These are phyloP conservation scores for Aphanomyces euteiches DNA, from an alignment of 352 stramenopile species.

Conservation along the genomic window DNA sequence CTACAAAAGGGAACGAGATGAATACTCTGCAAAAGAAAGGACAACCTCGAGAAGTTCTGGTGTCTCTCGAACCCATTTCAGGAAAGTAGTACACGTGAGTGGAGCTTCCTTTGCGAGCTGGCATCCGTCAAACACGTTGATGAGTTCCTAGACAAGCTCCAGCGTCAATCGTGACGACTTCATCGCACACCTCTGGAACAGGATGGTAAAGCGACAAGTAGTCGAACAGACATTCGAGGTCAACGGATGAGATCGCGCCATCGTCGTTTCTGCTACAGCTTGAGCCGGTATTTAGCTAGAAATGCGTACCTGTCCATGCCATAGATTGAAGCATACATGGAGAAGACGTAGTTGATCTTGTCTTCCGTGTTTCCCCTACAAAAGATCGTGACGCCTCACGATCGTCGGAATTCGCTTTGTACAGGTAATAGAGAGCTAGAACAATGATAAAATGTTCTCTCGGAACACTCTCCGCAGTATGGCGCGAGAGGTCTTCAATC, in stretches of 20 bases:
- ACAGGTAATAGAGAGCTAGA: slow-evolving; percentile 73
- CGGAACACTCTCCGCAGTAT: slow-evolving; percentile 52
- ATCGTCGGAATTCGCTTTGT: slow-evolving; percentile 29
- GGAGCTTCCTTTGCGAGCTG: slow-evolving; percentile 47
- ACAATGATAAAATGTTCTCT: slow-evolving; percentile 74
- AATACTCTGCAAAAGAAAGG: neutral
- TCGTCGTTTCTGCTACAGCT: slow-evolving; percentile 40
- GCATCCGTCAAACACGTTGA: slow-evolving; percentile 72
- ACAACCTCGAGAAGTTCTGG: slow-evolving; percentile 36
- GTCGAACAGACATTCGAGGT: slow-evolving; percentile 54
- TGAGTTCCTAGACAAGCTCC: slow-evolving; percentile 44
- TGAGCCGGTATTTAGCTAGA: too few species aligned
- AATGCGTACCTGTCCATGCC: slow-evolving; percentile 50
- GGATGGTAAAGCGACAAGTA: slow-evolving; percentile 58
- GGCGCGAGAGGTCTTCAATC: slow-evolving; percentile 60
- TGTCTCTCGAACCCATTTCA: slow-evolving; percentile 70
- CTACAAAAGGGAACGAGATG: neutral
- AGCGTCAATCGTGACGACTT: neutral
- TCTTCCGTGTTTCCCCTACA: slow-evolving; percentile 80
- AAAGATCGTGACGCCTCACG: slow-evolving; percentile 14
- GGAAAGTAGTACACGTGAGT: slow-evolving; percentile 61
- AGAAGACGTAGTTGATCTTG: slow-evolving; percentile 84
- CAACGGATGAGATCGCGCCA: slow-evolving; percentile 68
- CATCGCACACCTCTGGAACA: slow-evolving; percentile 50
- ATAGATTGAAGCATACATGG: slow-evolving; percentile 79